Conservation (phyloP, 257 asterid species). For the Haberlea rhodopensis region DNA sequence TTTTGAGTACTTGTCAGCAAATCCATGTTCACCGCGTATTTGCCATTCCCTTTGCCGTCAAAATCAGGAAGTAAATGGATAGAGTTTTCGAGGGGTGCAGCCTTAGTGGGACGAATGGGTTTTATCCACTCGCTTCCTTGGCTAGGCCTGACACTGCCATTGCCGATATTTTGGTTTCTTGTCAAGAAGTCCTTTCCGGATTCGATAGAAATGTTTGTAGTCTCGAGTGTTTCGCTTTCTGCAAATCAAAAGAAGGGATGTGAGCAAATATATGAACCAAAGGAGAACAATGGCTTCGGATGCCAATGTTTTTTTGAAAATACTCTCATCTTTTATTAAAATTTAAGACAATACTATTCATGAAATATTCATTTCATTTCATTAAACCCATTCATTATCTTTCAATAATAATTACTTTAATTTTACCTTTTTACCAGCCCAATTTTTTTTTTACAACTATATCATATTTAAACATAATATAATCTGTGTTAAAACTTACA, state of each 20-base stretch:
- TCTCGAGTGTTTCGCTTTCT: constrained; percentile 54
- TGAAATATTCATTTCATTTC: too few species aligned
- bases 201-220: constrained; percentile 33
- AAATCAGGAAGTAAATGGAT: constrained; percentile 38
- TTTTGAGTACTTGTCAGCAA: constrained; percentile 37
- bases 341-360: too few species aligned
- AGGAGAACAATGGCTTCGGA: not conserved
- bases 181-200: constrained; percentile 45
- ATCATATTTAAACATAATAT: too few species aligned
- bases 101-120: constrained; percentile 44
- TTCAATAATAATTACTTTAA: too few species aligned
- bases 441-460: too few species aligned
- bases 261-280: constrained; percentile 15
- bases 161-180: constrained; percentile 46
- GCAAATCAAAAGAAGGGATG: constrained; percentile 29
- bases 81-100: constrained; percentile 52
- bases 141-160: constrained; percentile 55
- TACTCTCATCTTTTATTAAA: too few species aligned
- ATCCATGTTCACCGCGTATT: constrained; percentile 37
- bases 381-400: too few species aligned
- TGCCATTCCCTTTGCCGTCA: constrained; percentile 41
- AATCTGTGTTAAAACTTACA: too few species aligned
- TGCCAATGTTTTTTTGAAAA: not conserved
- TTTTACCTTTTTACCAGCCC: too few species aligned
- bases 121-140: constrained; percentile 66